Conservation (phyloP, 202 grass and related monocot genomes). For the Setaria italica region DNA sequence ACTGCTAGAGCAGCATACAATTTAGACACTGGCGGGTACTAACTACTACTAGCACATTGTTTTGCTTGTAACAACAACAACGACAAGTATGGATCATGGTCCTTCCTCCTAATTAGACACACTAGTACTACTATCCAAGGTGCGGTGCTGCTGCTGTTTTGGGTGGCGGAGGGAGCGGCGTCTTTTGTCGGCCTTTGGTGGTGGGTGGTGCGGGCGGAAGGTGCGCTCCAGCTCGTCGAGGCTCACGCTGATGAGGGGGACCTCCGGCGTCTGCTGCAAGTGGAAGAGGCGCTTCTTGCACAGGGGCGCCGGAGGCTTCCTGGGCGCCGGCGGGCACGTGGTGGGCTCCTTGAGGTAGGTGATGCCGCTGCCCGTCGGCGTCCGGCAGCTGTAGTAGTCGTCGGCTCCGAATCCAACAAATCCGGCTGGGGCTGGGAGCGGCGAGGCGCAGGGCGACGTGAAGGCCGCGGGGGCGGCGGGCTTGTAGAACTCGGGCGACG, state of each 20-base stretch:
- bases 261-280: neutral
- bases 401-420: neutral
- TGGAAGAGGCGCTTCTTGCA: conserved; percentile 61
- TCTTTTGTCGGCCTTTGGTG: neutral
- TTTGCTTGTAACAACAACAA: too few relatives aligned
- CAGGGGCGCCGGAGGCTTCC: conserved; percentile 36
- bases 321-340: conserved; percentile 69
- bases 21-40: too few relatives aligned
- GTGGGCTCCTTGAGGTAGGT: conserved; percentile 37
- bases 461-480: neutral
- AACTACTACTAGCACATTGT: too few relatives aligned
- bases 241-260: conserved; percentile 41
- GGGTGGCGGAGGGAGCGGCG: neutral
- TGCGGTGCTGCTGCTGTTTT: too few relatives aligned
- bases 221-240: conserved; percentile 54
- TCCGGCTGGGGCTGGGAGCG: neutral
- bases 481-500: conserved; percentile 72
- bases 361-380: conserved; percentile 55
- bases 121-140: too few relatives aligned
- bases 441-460: neutral
- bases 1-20: too few relatives aligned
- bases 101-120: too few relatives aligned
- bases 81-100: too few relatives aligned
- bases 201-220: neutral
- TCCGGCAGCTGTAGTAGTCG: conserved; percentile 39